Base-by-base conservation (phyloP, 495 filamentous ascomycete genomes). In the Rhypophila decipiens region DNA sequence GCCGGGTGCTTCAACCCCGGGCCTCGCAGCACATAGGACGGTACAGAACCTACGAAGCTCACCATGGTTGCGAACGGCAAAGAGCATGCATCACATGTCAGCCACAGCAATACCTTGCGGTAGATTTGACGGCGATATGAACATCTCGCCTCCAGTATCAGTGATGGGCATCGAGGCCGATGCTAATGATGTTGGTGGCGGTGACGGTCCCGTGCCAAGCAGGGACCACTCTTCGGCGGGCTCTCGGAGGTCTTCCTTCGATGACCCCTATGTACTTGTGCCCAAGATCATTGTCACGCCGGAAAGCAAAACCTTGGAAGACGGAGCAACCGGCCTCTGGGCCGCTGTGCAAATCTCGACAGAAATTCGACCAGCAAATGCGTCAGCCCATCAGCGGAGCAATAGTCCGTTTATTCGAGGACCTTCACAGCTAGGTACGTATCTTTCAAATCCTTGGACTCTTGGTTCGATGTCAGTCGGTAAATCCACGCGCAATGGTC, bases 261-360 rank as follows among this genome's bases (percentile, higher is more conserved):
- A 8, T 12, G 63, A 64, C 15, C 61, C 62, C 0, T 62, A 60
- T 20, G 46, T 73, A 7, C 60, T 75, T 15, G 57, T 65, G 24
- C 73, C 66, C 11, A 53, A 65, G 13, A 65, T 74, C 19, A 53
- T 59, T 1, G 65, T 74, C 23, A 79, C 63, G 3, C 76, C 81
- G 0, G 82, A 80, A 44, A 64, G 63, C 62, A 73, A 76, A 8
- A 61, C 63, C n/a, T 49, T 73, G 1, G 56, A 68, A 20, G 56
- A 61, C 13, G 59, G 47, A 5, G 50, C 44, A 23, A 55, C 53
- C 24, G 58, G 37, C 24, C 27, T 78, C 5, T 79, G 70, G 76
- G 68, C 63, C 12, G 70, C 70, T 13, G 56, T 79, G 31, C 65
- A 76, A 51, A 49, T 79, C 12, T 69, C 61, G 5, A 64, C 69